Conservation (phyloP, 75 land plant species). For the Larix kaempferi region DNA sequence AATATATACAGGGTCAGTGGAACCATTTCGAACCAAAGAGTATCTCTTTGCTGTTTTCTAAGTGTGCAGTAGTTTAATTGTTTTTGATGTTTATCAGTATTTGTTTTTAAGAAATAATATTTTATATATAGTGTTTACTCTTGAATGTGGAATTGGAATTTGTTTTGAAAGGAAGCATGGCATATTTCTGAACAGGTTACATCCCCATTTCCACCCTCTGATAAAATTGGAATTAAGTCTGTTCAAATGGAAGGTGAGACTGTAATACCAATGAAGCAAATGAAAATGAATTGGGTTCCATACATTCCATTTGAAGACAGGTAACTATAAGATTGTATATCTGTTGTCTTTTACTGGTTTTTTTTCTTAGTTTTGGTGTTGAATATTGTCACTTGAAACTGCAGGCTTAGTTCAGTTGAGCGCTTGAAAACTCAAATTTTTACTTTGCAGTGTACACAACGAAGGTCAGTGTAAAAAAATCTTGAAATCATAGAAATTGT, state of each 20-base stretch:
- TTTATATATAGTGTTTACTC: background rate
- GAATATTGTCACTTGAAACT: slow-evolving; percentile 5
- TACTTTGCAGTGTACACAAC: slow-evolving; percentile 85
- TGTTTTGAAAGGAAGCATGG: background rate
- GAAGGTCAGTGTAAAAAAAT: slow-evolving; percentile 46
- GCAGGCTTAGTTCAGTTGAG: slow-evolving; percentile 77
- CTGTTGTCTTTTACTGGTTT: background rate
- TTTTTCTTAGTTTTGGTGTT: slow-evolving; percentile 4
- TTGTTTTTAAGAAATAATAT: background rate
- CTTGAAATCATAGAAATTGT: background rate
- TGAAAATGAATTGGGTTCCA: slow-evolving; percentile 99
- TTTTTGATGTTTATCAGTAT: background rate
- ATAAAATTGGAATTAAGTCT: slow-evolving; percentile 94
- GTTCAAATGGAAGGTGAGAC: slow-evolving; percentile 92
- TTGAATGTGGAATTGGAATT: background rate
- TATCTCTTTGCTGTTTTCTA: background rate
- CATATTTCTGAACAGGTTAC: slow-evolving; percentile 51
- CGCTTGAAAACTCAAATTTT: slow-evolving; percentile 73
- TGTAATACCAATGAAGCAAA: slow-evolving; percentile 90
- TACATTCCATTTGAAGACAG: slow-evolving; percentile 79
- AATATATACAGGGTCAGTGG: background rate
- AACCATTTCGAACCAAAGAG: background rate
- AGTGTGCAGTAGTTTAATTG: background rate
- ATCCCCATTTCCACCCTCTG: slow-evolving; percentile 95
- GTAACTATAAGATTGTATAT: slow-evolving; percentile 24